These are phyloP conservation scores for Fomitopsis pulvina DNA, from an alignment of 768 basidiomycete genomes.

Conservation along the genomic window DNA sequence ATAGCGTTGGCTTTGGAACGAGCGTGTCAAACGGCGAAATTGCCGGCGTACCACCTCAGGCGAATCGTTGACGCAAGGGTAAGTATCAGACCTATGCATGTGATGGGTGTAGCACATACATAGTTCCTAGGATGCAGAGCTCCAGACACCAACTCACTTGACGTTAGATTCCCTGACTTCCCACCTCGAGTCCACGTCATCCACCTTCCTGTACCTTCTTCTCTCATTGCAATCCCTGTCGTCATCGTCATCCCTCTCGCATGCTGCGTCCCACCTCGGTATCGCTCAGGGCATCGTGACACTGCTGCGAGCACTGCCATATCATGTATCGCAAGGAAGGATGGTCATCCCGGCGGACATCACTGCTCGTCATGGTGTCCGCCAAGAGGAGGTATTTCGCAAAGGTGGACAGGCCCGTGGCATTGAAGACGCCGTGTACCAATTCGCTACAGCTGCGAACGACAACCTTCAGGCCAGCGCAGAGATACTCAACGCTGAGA, in stretches of 20 bases:
- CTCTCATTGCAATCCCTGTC: slow-evolving; percentile 59
- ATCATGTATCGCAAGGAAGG: slow-evolving; percentile 62
- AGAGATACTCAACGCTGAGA: slow-evolving; percentile 51
- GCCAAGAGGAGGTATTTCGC: slow-evolving; percentile 74
- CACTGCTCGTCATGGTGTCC: slow-evolving; percentile 69
- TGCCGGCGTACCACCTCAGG: slow-evolving; percentile 73
- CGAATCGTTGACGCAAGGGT: slow-evolving; percentile 84
- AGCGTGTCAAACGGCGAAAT: slow-evolving; percentile 39
- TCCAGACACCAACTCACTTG: slow-evolving; percentile 56
- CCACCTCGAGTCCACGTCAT: slow-evolving; percentile 77
- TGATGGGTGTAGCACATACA: background rate
- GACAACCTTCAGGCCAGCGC: slow-evolving; percentile 75
- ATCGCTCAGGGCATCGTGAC: slow-evolving; percentile 64
- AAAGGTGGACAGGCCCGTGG: slow-evolving; percentile 45
- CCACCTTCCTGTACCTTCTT: slow-evolving; percentile 70
- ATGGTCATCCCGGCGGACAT: slow-evolving; percentile 80
- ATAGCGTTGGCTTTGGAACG: slow-evolving; percentile 68
- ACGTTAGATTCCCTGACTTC: slow-evolving; percentile 62
- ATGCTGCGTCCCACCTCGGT: slow-evolving; percentile 80
- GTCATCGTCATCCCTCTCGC: slow-evolving; percentile 48
- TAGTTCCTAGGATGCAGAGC: slow-evolving; percentile 22
- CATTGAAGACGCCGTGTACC: slow-evolving; percentile 73
- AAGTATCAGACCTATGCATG: slow-evolving; percentile 19
- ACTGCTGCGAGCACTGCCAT: slow-evolving; percentile 71
- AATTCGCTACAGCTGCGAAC: slow-evolving; percentile 76